Conservation (phyloP, 1,284 basidiomycete genomes). For the Grifola frondosa region DNA sequence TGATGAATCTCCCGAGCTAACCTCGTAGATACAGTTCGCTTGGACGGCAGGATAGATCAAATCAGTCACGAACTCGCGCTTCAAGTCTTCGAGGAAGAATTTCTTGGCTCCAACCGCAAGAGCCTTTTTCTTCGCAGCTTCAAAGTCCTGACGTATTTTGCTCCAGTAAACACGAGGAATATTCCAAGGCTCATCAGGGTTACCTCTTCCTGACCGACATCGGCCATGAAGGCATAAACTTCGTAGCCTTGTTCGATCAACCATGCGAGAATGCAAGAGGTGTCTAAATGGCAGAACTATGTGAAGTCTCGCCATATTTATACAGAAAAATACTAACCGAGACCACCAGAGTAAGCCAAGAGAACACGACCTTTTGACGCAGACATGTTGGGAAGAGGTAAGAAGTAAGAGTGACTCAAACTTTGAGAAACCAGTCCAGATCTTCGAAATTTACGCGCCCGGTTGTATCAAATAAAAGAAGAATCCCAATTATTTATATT, state of each 20-base stretch:
- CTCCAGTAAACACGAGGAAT: constrained; percentile 4
- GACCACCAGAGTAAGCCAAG: constrained; percentile 96
- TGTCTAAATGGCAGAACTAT: constrained; percentile 78
- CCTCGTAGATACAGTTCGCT: constrained; percentile 99
- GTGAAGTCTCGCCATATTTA: not conserved
- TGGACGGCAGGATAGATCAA: constrained; percentile 98
- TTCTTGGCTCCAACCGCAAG: constrained; percentile 91
- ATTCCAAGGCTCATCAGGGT: constrained; percentile 6
- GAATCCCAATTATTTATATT: no score
- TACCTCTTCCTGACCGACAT: constrained; percentile 97
- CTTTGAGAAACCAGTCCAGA: no score
- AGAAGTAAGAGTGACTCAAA: not conserved
- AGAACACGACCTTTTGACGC: constrained; percentile 79
- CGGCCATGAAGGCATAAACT: constrained; percentile 98
- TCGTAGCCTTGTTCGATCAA: constrained; percentile 98
- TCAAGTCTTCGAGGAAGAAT: constrained; percentile 95
- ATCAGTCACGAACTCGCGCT: constrained; percentile 93
- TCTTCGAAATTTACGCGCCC: no score
- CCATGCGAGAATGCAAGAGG: constrained; percentile 96
- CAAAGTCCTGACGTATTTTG: constrained; percentile 73
- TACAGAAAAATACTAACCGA: constrained; percentile 63
- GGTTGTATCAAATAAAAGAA: no score
- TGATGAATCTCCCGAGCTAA: constrained; percentile 25
- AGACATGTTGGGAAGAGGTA: constrained; percentile 24
- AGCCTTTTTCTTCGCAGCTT: constrained; percentile 90